Conservation (phyloP, 2,329 filamentous ascomycete species). For the Diatrype stigma region DNA sequence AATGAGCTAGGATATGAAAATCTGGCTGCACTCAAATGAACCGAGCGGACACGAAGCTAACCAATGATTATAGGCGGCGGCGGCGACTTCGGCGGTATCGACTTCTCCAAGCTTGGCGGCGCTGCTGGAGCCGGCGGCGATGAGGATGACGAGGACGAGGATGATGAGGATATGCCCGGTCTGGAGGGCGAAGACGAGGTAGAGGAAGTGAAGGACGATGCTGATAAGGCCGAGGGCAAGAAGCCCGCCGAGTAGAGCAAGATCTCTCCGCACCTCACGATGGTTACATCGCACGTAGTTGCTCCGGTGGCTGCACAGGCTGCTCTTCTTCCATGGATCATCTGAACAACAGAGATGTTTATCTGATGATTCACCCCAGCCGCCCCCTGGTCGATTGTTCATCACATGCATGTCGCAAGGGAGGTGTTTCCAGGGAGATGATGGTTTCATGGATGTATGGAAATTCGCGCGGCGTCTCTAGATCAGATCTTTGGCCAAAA, state of each 20-base stretch:
- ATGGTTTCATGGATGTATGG: no score
- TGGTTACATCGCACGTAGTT: constrained; percentile 3
- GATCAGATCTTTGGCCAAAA: no score
- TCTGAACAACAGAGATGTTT: no score
- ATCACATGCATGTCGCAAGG: no score
- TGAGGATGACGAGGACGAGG: constrained; percentile 54
- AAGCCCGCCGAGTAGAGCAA: constrained; percentile 17
- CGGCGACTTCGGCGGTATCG: constrained; percentile 79
- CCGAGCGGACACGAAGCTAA: constrained; percentile 12
- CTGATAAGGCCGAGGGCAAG: constrained; percentile 22
- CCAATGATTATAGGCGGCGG: constrained; percentile 29
- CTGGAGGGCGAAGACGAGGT: constrained; percentile 61
- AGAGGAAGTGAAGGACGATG: constrained; percentile 32
- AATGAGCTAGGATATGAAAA: background rate
- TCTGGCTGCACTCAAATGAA: background rate
- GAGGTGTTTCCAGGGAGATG: no score
- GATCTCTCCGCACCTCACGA: constrained; percentile 1
- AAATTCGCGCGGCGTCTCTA: no score
- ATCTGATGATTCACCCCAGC: no score
- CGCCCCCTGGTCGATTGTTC: no score
- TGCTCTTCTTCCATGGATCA: no score
- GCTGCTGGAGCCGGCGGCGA: constrained; percentile 44
- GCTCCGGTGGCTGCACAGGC: background rate
- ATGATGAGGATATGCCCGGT: constrained; percentile 78
- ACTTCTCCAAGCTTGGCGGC: constrained; percentile 86